Percentiles rank a stretch among this genome's conserved stretches.
Conservation (phyloP, 2,329 filamentous ascomycete genomes). For the Arthrobotrys sinensis region DNA sequence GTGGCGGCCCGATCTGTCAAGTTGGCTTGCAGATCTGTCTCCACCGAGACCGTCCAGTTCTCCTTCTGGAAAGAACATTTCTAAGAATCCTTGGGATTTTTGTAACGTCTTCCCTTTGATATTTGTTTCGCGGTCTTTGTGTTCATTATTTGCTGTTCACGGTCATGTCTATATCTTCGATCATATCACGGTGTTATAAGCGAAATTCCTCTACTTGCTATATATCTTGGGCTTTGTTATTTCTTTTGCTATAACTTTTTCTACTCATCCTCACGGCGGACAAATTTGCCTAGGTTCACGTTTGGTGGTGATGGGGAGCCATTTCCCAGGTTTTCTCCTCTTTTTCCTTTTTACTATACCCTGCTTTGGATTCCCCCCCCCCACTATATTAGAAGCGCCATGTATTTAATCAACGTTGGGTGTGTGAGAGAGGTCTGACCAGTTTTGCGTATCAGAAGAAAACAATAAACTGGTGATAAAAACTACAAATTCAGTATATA, state of each 20-base stretch:
- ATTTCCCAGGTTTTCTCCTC: conserved; percentile 39
- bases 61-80: conserved; percentile 98
- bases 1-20: conserved; percentile 85
- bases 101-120: conserved; percentile 30
- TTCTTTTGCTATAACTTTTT: conserved; percentile 24
- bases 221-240: conserved; percentile 48
- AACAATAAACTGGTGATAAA: conserved; percentile 11
- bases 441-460: conserved; percentile 18
- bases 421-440: conserved; percentile 12
- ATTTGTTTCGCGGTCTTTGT: conserved; percentile 14
- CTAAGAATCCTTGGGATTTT: conserved; percentile 34
- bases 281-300: conserved; percentile 2
- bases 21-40: conserved; percentile 81
- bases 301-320: conserved; percentile 67
- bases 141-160: conserved; percentile 24
- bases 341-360: conserved; percentile 32
- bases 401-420: conserved; percentile 37
- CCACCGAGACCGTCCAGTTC: conserved; percentile 85
- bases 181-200: conserved; percentile 61
- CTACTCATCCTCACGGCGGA: conserved; percentile 22
- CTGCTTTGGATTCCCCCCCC: conserved; percentile 16
- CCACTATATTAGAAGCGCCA: conserved; percentile 47
- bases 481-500: conserved; percentile 20
- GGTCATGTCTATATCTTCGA: conserved; percentile 53
- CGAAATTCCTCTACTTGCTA: conserved; percentile 37